A percentile compares a stretch with the other conserved stretches of the same genome.
phyloP scores from a whole-genome alignment of 139 green algal species.

The Tetratostichococcus sp. region DNA sequence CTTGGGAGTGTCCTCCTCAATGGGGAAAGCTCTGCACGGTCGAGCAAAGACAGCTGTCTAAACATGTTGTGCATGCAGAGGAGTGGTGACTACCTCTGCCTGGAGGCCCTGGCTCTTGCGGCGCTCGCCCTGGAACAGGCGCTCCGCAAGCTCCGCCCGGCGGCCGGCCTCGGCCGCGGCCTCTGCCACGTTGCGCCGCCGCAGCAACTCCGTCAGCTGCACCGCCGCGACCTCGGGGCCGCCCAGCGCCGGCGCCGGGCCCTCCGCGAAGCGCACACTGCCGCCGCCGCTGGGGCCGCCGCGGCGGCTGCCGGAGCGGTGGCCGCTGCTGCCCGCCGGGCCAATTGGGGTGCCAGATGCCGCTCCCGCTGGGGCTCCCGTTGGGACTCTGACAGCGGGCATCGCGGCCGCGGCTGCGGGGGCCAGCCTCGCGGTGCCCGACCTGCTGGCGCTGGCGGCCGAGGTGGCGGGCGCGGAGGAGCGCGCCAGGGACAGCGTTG shows the following conservation, averaged over 20 bases:
- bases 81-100: background rate
- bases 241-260: too few relatives aligned
- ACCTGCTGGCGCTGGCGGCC: background rate
- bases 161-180: background rate
- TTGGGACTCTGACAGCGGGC: too few relatives aligned
- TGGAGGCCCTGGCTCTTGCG: background rate
- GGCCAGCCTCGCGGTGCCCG: too few relatives aligned
- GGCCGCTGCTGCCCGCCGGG: constrained; percentile 3
- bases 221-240: background rate
- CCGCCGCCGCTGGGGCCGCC: too few relatives aligned
- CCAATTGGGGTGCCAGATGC: too few relatives aligned
- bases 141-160: background rate
- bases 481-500: background rate
- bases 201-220: background rate
- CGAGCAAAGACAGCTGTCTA: too few relatives aligned
- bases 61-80: too few relatives aligned
- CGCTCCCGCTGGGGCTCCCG: too few relatives aligned
- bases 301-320: background rate
- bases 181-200: background rate
- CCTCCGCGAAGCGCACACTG: background rate
- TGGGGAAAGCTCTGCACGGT: too few relatives aligned
- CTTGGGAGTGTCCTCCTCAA: too few relatives aligned
- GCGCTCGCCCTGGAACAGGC: constrained; percentile 7
- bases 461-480: background rate
- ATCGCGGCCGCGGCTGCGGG: too few relatives aligned